Evolutionary conservation across 805 yeast genomes (phyloP).

Genomic region (Nakazawaea anatomiae): DNA sequence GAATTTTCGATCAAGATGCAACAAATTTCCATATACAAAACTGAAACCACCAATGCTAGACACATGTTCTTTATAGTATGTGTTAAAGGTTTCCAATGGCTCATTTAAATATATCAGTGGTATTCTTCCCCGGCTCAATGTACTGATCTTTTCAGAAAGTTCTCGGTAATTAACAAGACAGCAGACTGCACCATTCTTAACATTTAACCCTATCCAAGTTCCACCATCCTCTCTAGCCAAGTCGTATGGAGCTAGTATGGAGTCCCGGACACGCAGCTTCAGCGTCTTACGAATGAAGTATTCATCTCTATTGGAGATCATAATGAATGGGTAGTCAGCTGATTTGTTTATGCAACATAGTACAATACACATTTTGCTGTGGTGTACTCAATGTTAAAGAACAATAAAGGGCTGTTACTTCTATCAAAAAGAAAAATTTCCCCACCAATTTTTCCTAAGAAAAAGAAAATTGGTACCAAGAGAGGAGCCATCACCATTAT

Average conservation of each 20-base stretch:
- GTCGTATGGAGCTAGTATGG: slow-evolving; percentile 66
- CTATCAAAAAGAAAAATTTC: neutral
- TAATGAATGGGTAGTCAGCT: slow-evolving; percentile 67
- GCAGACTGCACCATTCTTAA: slow-evolving; percentile 50
- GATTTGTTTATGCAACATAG: slow-evolving; percentile 72
- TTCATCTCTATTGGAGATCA: slow-evolving; percentile 87
- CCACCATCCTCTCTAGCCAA: slow-evolving; percentile 71
- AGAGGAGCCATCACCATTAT: too few relatives aligned
- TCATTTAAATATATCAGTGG: slow-evolving; percentile 33
- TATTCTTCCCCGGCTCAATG: slow-evolving; percentile 39
- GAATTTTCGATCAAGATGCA: slow-evolving; percentile 22
- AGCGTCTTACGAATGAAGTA: slow-evolving; percentile 59
- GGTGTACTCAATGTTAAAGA: neutral
- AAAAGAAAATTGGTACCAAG: too few relatives aligned
- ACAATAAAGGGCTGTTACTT: too few relatives aligned
- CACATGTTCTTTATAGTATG: slow-evolving; percentile 34
- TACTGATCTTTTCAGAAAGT: slow-evolving; percentile 15
- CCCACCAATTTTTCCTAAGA: too few relatives aligned
- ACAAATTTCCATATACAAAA: slow-evolving; percentile 47
- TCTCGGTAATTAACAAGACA: slow-evolving; percentile 75
- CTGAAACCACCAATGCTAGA: slow-evolving; percentile 56
- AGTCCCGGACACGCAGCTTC: slow-evolving; percentile 16
- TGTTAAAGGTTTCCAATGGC: slow-evolving; percentile 28
- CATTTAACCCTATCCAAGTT: slow-evolving; percentile 82
- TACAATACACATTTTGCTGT: slow-evolving; percentile 29